Base-by-base conservation (phyloP, 768 basidiomycete species). In the Xanthoconium stramineum region DNA sequence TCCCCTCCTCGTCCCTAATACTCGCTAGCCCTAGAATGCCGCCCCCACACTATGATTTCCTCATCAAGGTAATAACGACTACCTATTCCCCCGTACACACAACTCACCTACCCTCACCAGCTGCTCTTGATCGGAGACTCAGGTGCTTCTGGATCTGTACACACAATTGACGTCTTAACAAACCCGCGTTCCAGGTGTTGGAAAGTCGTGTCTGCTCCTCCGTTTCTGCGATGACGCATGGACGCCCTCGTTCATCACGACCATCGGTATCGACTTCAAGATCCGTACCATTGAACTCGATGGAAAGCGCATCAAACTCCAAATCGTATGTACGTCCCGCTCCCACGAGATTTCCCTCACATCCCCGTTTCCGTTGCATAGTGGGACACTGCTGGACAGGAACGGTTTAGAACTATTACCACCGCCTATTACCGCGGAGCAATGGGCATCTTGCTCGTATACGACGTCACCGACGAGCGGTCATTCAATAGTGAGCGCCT, bases 311-410 rank as follows among this genome's bases (percentile, higher is more conserved):
- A 94, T 98, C 72, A 98, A 98, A 76, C 83, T 98, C n/a, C 96
- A 98, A 75, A 98, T 98, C 72, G 95, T 96, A 61, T 63, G 91
- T 81, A 13, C 15, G 29, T 24, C 8, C 5, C 8, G 5, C 19
- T 17, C 42, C 17, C 19, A 5, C 44, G 36, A 44, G 29, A 39
- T 33, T 5, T 28, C 43, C 1, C 47, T 57, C 46, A 58, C 28
- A 8, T n/a, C 11, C 33, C 32, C 30, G 24, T 11, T 5, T 20
- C 24, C 52, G 35, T 55, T 40, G 47, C 52, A 52, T 66, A 98
- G 95, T 98, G 96, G 96, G 96, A 98, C 72, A 99, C 96, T 57
- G 95, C 96, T 53, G 97, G 97, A 33, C 96, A 98, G 78, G 97
- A 99, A 77, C 89, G 95, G 29, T 98, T 98, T 79, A 82, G 96